Evolutionary conservation across 306 rosid species (phyloP).

Genomic region (Cercis canadensis): DNA sequence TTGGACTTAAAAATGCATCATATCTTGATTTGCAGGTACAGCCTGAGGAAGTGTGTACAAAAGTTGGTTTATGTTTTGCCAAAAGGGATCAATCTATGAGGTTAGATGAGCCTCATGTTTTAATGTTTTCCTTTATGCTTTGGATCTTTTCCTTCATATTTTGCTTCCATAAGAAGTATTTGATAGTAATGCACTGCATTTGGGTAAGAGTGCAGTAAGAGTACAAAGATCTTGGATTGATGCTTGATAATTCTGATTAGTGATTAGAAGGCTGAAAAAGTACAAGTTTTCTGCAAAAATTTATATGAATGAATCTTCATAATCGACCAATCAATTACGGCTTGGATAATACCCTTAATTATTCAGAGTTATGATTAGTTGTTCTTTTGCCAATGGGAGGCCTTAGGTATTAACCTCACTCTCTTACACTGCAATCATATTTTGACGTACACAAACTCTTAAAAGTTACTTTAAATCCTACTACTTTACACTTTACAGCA

Average conservation of each 20-base stretch:
- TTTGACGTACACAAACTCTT: slow-evolving; percentile 26
- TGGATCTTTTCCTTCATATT: background rate
- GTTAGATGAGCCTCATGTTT: slow-evolving; percentile 36
- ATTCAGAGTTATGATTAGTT: background rate
- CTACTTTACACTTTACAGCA: slow-evolving; percentile 50
- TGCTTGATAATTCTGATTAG: background rate
- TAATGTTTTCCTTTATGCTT: too few species aligned
- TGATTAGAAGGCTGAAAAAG: background rate
- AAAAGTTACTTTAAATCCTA: slow-evolving; percentile 16
- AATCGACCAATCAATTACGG: background rate
- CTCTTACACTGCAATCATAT: background rate
- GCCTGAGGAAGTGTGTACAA: slow-evolving; percentile 63
- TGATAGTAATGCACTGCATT: background rate
- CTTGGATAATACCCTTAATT: too few species aligned
- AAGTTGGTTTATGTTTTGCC: slow-evolving; percentile 64
- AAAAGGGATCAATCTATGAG: slow-evolving; percentile 46
- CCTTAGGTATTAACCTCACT: background rate
- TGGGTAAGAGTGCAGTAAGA: slow-evolving; percentile 16
- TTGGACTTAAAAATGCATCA: slow-evolving; percentile 26
- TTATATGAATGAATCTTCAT: too few species aligned
- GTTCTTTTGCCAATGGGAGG: background rate
- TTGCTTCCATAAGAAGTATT: background rate
- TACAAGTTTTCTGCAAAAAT: slow-evolving; percentile 7
- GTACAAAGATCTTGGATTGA: slow-evolving; percentile 17
- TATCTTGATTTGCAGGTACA: slow-evolving; percentile 56